Conservation (phyloP, 139 green algal species). For the Chlorella sp. region DNA sequence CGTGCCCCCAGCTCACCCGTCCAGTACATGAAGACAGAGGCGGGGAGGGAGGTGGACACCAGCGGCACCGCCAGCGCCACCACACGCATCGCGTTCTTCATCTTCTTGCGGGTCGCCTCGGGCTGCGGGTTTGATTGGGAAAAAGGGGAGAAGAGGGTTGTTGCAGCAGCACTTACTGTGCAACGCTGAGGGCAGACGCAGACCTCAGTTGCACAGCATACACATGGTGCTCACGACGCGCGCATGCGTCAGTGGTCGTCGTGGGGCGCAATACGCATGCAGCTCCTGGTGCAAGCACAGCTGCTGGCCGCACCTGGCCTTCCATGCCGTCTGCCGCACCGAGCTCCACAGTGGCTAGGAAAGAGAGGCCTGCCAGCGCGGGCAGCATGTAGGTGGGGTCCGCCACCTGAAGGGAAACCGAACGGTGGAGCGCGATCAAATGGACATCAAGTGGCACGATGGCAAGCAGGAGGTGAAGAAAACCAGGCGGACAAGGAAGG, state of each 20-base stretch:
- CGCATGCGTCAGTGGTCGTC: too few relatives aligned
- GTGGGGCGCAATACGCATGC: too few relatives aligned
- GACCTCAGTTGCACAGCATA: too few relatives aligned
- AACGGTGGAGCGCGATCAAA: too few relatives aligned
- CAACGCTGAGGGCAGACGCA: too few relatives aligned
- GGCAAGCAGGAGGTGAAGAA: too few relatives aligned
- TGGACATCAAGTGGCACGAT: too few relatives aligned
- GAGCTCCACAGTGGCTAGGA: slow-evolving; percentile 82
- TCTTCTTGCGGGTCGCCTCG: slow-evolving; percentile 40
- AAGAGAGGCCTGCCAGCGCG: slow-evolving; percentile 68
- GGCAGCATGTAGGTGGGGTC: slow-evolving; percentile 87
- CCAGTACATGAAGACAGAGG: slow-evolving; percentile 75
- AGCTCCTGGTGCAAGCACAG: not conserved
- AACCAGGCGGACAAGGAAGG: too few relatives aligned
- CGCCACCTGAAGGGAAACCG: slow-evolving; percentile 17
- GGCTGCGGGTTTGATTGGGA: too few relatives aligned
- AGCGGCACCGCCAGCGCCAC: slow-evolving; percentile 77
- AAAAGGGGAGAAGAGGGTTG: too few relatives aligned
- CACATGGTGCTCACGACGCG: too few relatives aligned
- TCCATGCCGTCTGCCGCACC: slow-evolving; percentile 76
- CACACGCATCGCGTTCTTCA: slow-evolving; percentile 77
- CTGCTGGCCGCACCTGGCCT: slow-evolving; percentile 36
- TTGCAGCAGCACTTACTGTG: too few relatives aligned
- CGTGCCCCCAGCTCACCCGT: not conserved
- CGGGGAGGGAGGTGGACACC: slow-evolving; percentile 64